Conservation (phyloP, 805 yeast species). For the Teunomyces lycoperdinae region DNA sequence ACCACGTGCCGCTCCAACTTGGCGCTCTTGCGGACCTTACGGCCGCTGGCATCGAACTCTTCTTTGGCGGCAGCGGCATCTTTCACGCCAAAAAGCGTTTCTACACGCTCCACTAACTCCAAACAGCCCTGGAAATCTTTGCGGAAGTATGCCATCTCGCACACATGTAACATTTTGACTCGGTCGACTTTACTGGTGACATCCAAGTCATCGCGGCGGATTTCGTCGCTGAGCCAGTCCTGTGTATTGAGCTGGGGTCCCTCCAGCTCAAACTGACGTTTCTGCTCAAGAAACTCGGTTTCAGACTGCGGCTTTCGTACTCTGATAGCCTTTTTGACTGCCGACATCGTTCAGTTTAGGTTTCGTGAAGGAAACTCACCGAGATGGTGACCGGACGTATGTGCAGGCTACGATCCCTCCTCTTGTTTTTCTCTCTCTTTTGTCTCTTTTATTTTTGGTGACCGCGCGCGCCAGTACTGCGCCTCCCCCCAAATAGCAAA, state of each 20-base stretch:
- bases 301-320: constrained; percentile 67
- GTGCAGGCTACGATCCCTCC: no score
- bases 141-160: constrained; percentile 61
- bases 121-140: constrained; percentile 53
- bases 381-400: not conserved
- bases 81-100: constrained; percentile 27
- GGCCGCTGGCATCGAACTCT: constrained; percentile 13
- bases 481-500: no score
- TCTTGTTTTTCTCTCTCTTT: no score
- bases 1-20: constrained; percentile 49
- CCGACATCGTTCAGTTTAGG: not conserved
- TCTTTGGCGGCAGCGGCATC: constrained; percentile 13
- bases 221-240: constrained; percentile 38
- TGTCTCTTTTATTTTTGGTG: no score
- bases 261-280: constrained; percentile 41
- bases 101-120: constrained; percentile 20
- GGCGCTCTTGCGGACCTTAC: constrained; percentile 22
- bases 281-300: constrained; percentile 58
- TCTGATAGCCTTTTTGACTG: constrained; percentile 4
- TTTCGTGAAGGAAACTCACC: no score
- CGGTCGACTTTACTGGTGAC: constrained; percentile 50
- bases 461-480: no score
- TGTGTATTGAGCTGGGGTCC: constrained; percentile 60
- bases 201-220: constrained; percentile 24
- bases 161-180: constrained; percentile 52